Percentiles rank a stretch among this genome's conserved stretches.
Evolutionary conservation across 257 asterid genomes (phyloP).

Genomic region (Avicennia marina): DNA sequence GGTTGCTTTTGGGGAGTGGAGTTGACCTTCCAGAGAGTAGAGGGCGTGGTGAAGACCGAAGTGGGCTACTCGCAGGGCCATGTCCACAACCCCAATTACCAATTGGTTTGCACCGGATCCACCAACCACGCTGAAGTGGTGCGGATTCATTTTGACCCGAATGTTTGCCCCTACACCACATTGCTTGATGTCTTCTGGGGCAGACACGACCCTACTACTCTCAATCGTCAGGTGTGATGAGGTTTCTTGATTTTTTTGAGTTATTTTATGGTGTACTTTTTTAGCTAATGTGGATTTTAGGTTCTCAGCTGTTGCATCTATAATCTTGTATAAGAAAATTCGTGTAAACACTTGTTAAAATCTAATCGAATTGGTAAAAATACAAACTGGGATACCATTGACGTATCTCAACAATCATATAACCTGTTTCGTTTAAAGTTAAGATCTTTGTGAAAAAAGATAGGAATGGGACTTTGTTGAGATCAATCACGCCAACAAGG

Average conservation of each 20-base stretch:
- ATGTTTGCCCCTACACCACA: constrained; percentile 45
- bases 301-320: too few species aligned
- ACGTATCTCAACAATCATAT: too few species aligned
- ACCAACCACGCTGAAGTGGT: constrained; percentile 73
- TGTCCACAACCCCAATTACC: constrained; percentile 49
- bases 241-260: not conserved
- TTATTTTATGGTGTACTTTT: too few species aligned
- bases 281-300: too few species aligned
- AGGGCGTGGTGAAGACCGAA: constrained; percentile 77
- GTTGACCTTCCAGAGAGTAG: constrained; percentile 58
- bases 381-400: too few species aligned
- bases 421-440: too few species aligned
- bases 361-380: too few species aligned
- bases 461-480: too few species aligned
- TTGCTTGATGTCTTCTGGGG: constrained; percentile 71
- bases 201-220: constrained; percentile 69
- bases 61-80: constrained; percentile 86
- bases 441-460: too few species aligned
- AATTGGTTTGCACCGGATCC: constrained; percentile 60
- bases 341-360: too few species aligned
- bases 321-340: too few species aligned
- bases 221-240: constrained; percentile 61
- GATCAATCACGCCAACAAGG: too few species aligned
- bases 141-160: constrained; percentile 71
- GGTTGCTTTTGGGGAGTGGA: constrained; percentile 94